Evolutionary conservation across 2,329 filamentous ascomycete species (phyloP).

Genomic region (Stachybotrys chartarum): DNA sequence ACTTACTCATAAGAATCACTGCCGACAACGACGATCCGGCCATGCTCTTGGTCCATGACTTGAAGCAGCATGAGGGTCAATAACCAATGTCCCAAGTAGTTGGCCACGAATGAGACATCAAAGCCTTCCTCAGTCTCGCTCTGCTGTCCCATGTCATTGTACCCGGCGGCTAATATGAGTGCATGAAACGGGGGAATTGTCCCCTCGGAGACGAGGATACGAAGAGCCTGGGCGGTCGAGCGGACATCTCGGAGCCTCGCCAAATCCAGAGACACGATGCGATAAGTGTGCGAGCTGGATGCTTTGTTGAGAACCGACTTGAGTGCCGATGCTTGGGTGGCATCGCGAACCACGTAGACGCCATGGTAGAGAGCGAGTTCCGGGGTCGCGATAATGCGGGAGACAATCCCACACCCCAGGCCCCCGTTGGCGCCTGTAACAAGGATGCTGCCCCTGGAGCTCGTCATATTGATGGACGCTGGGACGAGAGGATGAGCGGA

Average conservation of each 20-base stretch:
- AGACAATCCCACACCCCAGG: constrained; percentile 25
- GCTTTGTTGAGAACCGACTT: constrained; percentile 13
- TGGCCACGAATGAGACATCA: constrained; percentile 24
- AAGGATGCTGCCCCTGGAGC: constrained; percentile 20
- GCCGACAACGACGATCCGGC: constrained; percentile 19
- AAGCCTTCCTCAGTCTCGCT: constrained; percentile 20
- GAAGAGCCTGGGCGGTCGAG: constrained; percentile 17
- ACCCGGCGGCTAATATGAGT: constrained; percentile 28
- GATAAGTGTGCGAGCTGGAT: constrained; percentile 17
- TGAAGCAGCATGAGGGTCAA: constrained; percentile 21
- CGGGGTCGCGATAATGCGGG: constrained; percentile 17
- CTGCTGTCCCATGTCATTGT: constrained; percentile 16
- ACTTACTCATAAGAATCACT: constrained; percentile 26
- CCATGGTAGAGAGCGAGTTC: constrained; percentile 22
- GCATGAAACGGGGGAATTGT: constrained; percentile 28
- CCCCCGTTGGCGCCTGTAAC: constrained; percentile 32
- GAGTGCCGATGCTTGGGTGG: constrained; percentile 18
- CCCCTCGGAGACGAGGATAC: constrained; percentile 18
- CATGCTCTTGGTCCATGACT: constrained; percentile 20
- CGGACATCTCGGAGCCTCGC: constrained; percentile 18
- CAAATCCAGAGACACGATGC: constrained; percentile 25
- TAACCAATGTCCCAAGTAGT: constrained; percentile 22
- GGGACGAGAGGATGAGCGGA: too few relatives aligned
- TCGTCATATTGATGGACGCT: too few relatives aligned
- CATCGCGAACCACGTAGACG: constrained; percentile 28